Evolutionary conservation across 1,139 yeast species (phyloP).

Genomic region (Protomyces inundatus): DNA sequence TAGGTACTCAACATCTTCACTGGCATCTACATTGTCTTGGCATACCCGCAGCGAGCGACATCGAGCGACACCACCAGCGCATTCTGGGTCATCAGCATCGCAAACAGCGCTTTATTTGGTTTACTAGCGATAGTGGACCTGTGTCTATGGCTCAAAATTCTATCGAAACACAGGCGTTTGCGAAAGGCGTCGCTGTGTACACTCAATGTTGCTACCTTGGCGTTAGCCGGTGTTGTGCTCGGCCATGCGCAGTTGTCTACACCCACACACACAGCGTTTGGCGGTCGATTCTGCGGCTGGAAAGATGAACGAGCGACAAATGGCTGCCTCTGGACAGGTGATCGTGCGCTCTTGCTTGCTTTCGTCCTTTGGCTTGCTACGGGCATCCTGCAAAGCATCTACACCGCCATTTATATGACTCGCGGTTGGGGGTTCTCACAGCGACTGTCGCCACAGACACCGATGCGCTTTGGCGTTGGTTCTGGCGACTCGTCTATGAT

Average conservation of each 20-base stretch:
- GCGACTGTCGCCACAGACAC: background rate
- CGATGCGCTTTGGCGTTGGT: background rate
- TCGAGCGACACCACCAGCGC: background rate
- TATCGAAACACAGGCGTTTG: background rate
- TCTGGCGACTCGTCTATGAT: background rate
- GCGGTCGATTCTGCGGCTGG: background rate
- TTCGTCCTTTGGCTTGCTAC: constrained; percentile 10
- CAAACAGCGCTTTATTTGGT: background rate
- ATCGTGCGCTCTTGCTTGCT: background rate
- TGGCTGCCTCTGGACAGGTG: background rate
- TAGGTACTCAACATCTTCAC: background rate
- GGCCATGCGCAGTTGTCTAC: background rate
- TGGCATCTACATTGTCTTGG: background rate
- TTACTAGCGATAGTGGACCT: background rate
- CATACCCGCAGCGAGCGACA: background rate
- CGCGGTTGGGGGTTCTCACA: background rate
- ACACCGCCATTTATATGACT: background rate
- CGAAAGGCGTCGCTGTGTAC: no score
- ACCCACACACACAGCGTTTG: background rate
- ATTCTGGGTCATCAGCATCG: background rate
- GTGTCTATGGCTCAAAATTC: background rate
- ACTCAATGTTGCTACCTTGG: background rate
- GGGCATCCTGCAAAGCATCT: constrained; percentile 3
- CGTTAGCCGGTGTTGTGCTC: background rate
- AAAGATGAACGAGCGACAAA: no score